Base-by-base conservation (phyloP, 805 yeast species). In the Yamadazyma kitorensis region DNA sequence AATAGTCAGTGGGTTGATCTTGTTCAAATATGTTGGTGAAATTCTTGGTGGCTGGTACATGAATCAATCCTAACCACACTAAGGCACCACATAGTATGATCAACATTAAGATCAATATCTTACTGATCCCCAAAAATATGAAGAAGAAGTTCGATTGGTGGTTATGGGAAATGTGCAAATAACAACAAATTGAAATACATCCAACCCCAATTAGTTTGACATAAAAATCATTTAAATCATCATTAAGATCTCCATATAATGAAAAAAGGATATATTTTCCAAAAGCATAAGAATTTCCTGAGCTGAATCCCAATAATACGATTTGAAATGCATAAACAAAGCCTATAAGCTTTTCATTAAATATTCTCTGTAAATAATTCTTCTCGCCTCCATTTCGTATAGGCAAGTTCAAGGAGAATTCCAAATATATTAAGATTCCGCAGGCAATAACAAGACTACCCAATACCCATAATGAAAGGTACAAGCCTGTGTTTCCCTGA, bases 211-310 rank as follows among this genome's bases (percentile, higher is more conserved):
- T 68, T 17, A 60, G 40, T 39, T 80, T 61, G 8, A 74, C 68
- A 33, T 53, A 36, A 57, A 64, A 38, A 40, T 49, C 29, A 39
- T 21, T 70, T 2, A 43, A 20, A 8, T 41, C 49, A 6, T 43
- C 44, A 8, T 47, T 47, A 4, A 49, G 49, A 12, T 51, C 46
- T 18, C 56, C 57, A 21, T 57, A 55, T 17, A 56, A 34, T 3
- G 70, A 63, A 39, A 44, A 65, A 40, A 76, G 63, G 5, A 78
- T 49, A 48, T 79, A 79, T 37, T 75, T 68, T 3, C 86, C 86
- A 54, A 80, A 78, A 0, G 84, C 84, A 48, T 72, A 78, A 17
- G 80, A 64, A 46, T 80, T 80, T 2, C 82, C 80, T 5, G 82
- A 72, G 36, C 81, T 73, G 49, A 77, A 76, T 2, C 82, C 80